Evolutionary conservation across 306 rosid genomes (phyloP).

Genomic region (Dalbergia oliveri): DNA sequence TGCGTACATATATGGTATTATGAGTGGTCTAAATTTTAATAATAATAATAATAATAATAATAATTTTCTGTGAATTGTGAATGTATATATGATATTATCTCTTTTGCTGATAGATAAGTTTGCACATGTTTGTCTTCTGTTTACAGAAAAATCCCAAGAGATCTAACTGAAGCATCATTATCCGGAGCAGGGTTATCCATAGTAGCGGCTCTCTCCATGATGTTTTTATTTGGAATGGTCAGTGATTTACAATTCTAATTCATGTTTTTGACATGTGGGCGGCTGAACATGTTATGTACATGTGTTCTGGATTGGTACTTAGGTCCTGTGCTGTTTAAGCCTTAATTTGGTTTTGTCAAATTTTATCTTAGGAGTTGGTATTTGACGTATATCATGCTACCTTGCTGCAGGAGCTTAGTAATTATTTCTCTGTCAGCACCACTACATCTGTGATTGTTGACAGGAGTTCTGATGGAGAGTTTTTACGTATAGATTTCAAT

Average conservation of each 20-base stretch:
- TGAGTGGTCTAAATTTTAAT: constrained; percentile 11
- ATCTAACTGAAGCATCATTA: constrained; percentile 95
- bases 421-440: constrained; percentile 81
- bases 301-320: constrained; percentile 26
- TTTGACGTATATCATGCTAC: constrained; percentile 37
- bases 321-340: constrained; percentile 18
- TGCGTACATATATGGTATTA: not conserved
- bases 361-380: constrained; percentile 27
- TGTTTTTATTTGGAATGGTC: constrained; percentile 99
- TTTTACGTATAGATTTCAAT: constrained; percentile 88
- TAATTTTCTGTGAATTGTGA: constrained; percentile 16
- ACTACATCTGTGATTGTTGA: constrained; percentile 91
- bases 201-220: constrained; percentile 82
- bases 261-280: constrained; percentile 25
- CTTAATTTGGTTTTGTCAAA: constrained; percentile 31
- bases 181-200: constrained; percentile 99
- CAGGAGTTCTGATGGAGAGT: constrained; percentile 92
- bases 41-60: not conserved
- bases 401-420: constrained; percentile 79
- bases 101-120: constrained; percentile 25
- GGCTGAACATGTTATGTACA: not conserved
- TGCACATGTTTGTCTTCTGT: constrained; percentile 29
- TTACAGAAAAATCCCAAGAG: constrained; percentile 96
- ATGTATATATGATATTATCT: constrained; percentile 1
- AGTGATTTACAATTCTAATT: constrained; percentile 42